Percentiles rank a stretch among this genome's conserved stretches.
These are phyloP conservation scores for Taxillus chinensis DNA, from an alignment of 164 flowering plant genomes.

Conservation along the genomic window DNA sequence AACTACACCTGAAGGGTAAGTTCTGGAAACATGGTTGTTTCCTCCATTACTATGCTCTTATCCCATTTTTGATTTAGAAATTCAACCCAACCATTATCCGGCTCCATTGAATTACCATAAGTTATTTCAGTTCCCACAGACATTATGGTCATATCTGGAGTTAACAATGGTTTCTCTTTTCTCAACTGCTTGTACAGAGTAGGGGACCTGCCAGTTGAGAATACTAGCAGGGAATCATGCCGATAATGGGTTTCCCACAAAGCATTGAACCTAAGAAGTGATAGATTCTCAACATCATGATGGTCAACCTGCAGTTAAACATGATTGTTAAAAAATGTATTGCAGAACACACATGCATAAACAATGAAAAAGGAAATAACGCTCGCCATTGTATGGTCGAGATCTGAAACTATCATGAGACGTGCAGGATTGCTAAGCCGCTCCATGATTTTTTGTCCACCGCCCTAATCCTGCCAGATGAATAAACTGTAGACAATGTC, in stretches of 20 bases:
- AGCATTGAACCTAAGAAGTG: conserved; percentile 83
- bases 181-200: conserved; percentile 82
- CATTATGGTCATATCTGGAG: conserved; percentile 94
- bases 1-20: conserved; percentile 72
- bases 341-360: background rate
- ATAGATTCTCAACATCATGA: conserved; percentile 75
- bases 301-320: conserved; percentile 76
- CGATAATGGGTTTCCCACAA: conserved; percentile 86
- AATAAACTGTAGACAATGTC: background rate
- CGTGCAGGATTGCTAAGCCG: conserved; percentile 52
- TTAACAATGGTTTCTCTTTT: conserved; percentile 90
- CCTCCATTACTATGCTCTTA: conserved; percentile 58
- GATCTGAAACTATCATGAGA: conserved; percentile 96
- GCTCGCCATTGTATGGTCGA: conserved; percentile 92
- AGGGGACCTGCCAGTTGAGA: conserved; percentile 94
- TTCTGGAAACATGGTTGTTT: conserved; percentile 66
- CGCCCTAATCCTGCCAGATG: conserved; percentile 8
- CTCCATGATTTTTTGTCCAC: conserved; percentile 35
- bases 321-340: background rate
- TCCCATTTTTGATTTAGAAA: conserved; percentile 80
- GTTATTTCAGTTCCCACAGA: conserved; percentile 99
- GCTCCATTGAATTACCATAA: conserved; percentile 77
- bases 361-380: background rate
- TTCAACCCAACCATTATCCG: conserved; percentile 84
- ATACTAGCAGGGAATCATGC: conserved; percentile 76